Evolutionary conservation across 768 basidiomycete species (phyloP).

Genomic region (Cubamyces sp.): DNA sequence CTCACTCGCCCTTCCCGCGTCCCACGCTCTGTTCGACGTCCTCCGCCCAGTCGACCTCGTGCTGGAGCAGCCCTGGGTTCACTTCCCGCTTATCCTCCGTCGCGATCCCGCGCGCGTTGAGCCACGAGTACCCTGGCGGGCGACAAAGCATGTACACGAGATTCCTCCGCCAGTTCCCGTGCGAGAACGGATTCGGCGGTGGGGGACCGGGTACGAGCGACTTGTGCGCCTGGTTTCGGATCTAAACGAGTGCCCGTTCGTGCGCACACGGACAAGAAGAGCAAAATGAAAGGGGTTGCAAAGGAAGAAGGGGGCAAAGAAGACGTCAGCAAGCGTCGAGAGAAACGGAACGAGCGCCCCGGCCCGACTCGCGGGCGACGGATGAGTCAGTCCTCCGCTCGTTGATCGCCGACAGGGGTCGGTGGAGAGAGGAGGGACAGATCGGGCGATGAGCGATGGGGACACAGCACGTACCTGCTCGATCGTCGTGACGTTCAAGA

Average conservation of each 20-base stretch:
- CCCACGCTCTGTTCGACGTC: slow-evolving; percentile 29
- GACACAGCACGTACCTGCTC: slow-evolving; percentile 70
- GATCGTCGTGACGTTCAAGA: slow-evolving; percentile 93
- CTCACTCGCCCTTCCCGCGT: slow-evolving; percentile 21
- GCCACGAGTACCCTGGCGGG: slow-evolving; percentile 80
- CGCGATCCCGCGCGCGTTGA: slow-evolving; percentile 60
- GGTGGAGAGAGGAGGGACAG: slow-evolving; percentile 21
- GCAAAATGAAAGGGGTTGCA: neutral
- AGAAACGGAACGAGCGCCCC: neutral
- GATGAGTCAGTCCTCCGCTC: slow-evolving; percentile 11
- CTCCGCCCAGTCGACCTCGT: slow-evolving; percentile 32
- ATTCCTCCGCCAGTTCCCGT: slow-evolving; percentile 77
- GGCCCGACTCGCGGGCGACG: slow-evolving; percentile 5
- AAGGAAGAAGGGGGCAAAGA: neutral
- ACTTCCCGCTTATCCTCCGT: slow-evolving; percentile 74
- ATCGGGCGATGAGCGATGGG: slow-evolving; percentile 20
- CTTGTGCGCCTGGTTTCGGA: slow-evolving; percentile 84
- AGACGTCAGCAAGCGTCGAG: slow-evolving; percentile 3
- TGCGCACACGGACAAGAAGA: neutral
- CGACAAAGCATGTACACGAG: slow-evolving; percentile 77
- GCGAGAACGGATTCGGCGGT: slow-evolving; percentile 87
- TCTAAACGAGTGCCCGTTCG: slow-evolving; percentile 45
- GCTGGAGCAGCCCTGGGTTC: slow-evolving; percentile 64
- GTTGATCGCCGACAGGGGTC: slow-evolving; percentile 22
- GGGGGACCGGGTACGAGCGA: slow-evolving; percentile 62